Conservation (phyloP, 495 filamentous ascomycete species). For the Tricharina praecox region DNA sequence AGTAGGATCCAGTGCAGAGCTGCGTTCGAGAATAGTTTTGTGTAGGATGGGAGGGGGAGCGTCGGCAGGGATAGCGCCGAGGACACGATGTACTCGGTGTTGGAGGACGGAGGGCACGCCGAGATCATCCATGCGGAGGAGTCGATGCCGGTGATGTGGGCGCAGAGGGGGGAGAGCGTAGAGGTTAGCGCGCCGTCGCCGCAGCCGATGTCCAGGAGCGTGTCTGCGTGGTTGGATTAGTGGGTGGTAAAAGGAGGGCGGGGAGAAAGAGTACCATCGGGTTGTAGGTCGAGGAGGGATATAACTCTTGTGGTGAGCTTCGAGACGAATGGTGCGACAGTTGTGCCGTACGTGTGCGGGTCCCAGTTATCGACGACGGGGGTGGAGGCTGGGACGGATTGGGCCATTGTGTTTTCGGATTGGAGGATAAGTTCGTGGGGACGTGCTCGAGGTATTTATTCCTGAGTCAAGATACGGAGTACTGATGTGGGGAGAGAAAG, state of each 20-base stretch:
- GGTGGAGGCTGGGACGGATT: no score
- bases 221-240: conserved; percentile 29
- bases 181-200: conserved; percentile 54
- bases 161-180: conserved; percentile 33
- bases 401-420: no score
- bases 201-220: conserved; percentile 57
- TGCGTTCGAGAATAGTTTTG: conserved; percentile 62
- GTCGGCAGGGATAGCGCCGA: not conserved
- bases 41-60: conserved; percentile 25
- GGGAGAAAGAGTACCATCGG: conserved; percentile 9
- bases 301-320: conserved; percentile 48
- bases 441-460: no score
- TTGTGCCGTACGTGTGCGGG: conserved; percentile 11
- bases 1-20: conserved; percentile 65
- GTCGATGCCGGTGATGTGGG: conserved; percentile 46
- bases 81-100: conserved; percentile 33
- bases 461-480: no score
- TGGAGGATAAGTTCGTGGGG: no score
- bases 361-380: conserved; percentile 14
- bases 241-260: not conserved
- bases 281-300: conserved; percentile 43
- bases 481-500: no score
- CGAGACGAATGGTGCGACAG: conserved; percentile 50
- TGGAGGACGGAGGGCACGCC: conserved; percentile 31
- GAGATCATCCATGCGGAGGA: conserved; percentile 50